A percentile compares a stretch with the other conserved stretches of the same genome.
Evolutionary conservation across 768 basidiomycete genomes (phyloP).

Genomic region (Austroboletus festivus): DNA sequence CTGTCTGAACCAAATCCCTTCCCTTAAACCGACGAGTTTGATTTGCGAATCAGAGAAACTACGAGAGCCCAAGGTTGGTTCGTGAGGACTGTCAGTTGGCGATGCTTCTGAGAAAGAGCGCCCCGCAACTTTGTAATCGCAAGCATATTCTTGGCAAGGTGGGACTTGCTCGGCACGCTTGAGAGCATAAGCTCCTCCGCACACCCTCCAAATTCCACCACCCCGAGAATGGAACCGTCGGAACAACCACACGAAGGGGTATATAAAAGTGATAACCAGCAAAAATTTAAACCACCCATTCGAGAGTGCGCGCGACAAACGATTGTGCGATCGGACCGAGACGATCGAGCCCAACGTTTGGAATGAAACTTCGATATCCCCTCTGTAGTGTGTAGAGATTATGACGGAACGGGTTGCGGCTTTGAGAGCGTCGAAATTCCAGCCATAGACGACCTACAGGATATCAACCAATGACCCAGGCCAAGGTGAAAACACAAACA

Average conservation of each 20-base stretch:
- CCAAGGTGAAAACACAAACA: neutral
- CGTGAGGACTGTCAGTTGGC: neutral
- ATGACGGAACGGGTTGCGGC: conserved; percentile 38
- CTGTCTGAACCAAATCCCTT: conserved; percentile 75
- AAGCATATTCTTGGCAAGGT: conserved; percentile 3
- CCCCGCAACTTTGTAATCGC: conserved; percentile 2
- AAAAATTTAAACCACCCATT: conserved; percentile 71
- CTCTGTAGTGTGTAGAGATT: conserved; percentile 38
- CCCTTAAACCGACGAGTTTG: conserved; percentile 55
- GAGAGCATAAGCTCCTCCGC: conserved; percentile 73
- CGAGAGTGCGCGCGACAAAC: conserved; percentile 63
- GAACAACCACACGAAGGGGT: conserved; percentile 80
- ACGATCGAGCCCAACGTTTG: conserved; percentile 45
- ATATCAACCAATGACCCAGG: conserved; percentile 21
- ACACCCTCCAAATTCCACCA: conserved; percentile 74
- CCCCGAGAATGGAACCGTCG: conserved; percentile 63
- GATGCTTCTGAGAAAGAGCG: conserved; percentile 4
- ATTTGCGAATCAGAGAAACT: conserved; percentile 31
- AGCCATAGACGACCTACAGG: conserved; percentile 54
- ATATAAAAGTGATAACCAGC: conserved; percentile 65
- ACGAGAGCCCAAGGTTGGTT: conserved; percentile 21
- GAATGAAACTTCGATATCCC: conserved; percentile 46
- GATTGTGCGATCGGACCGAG: conserved; percentile 65
- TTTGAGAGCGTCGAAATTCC: conserved; percentile 44
- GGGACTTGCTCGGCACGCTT: conserved; percentile 39